phyloP scores from a whole-genome alignment of 306 rosid genomes.

The Amphicarpaea edgeworthii region DNA sequence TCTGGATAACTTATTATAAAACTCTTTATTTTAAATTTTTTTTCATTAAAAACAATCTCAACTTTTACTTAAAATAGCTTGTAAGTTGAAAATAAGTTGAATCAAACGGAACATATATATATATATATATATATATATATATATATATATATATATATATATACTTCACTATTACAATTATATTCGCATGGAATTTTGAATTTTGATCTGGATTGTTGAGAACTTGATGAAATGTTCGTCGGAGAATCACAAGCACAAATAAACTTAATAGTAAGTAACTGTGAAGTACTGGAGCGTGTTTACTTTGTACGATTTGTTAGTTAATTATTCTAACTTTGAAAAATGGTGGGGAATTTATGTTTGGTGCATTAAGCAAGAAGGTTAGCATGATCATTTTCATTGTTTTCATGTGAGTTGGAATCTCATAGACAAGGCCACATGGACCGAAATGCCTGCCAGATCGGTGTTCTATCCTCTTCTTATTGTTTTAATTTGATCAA shows the following conservation, averaged over 20 bases:
- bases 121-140: too few species aligned
- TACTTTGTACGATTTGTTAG: not conserved
- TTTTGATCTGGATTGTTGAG: too few species aligned
- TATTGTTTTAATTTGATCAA: conserved; percentile 5
- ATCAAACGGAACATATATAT: too few species aligned
- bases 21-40: too few species aligned
- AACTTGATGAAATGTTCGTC: not conserved
- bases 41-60: too few species aligned
- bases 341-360: conserved; percentile 10
- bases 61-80: too few species aligned
- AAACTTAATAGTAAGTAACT: not conserved
- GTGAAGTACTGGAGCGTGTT: not conserved
- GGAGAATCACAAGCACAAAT: not conserved
- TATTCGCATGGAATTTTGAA: not conserved
- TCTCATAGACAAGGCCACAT: conserved; percentile 16
- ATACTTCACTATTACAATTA: too few species aligned
- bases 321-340: not conserved
- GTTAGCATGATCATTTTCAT: not conserved
- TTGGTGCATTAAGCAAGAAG: conserved; percentile 1
- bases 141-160: too few species aligned
- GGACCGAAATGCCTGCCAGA: conserved; percentile 30
- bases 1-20: too few species aligned
- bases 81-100: too few species aligned
- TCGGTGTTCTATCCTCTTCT: not conserved
- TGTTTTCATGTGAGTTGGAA: conserved; percentile 19